A percentile compares a stretch with the other conserved stretches of the same genome.
These are phyloP conservation scores for Lasiodiplodia sp. DNA, from an alignment of 2,329 filamentous ascomycete genomes.

Conservation along the genomic window DNA sequence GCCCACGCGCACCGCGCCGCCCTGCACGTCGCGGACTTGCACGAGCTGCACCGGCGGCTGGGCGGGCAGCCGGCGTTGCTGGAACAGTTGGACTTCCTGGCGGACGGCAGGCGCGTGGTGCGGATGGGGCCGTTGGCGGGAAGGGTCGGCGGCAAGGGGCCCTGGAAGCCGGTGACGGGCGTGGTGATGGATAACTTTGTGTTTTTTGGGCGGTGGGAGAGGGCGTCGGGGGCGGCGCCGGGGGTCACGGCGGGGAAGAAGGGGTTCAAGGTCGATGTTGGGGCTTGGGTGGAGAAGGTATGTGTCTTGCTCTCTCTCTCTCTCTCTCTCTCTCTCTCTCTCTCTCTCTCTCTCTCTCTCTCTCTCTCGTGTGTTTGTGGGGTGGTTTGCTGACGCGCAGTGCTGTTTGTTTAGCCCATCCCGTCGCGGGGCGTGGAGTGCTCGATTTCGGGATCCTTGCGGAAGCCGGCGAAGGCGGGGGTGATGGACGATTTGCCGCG, in stretches of 20 bases:
- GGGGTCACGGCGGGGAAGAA: background rate
- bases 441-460: slow-evolving; percentile 33
- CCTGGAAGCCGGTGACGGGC: slow-evolving; percentile 39
- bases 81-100: slow-evolving; percentile 33
- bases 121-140: slow-evolving; percentile 39
- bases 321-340: background rate
- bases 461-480: slow-evolving; percentile 38
- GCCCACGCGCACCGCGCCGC: slow-evolving; percentile 33
- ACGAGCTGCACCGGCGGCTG: slow-evolving; percentile 38
- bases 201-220: slow-evolving; percentile 40
- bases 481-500: slow-evolving; percentile 41
- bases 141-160: slow-evolving; percentile 39
- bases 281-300: slow-evolving; percentile 33
- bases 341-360: background rate
- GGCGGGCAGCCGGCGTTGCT: slow-evolving; percentile 32
- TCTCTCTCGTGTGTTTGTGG: background rate
- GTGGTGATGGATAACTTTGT: slow-evolving; percentile 42
- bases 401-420: too few relatives aligned
- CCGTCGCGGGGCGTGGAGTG: slow-evolving; percentile 34
- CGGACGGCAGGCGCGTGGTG: slow-evolving; percentile 34
- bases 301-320: background rate
- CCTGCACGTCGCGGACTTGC: slow-evolving; percentile 36
- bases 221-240: slow-evolving; percentile 6
- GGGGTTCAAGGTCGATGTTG: background rate
- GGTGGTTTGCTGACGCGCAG: background rate